Evolutionary conservation across 2,329 filamentous ascomycete species (phyloP).

Genomic region (Grosmannia clavigera): DNA sequence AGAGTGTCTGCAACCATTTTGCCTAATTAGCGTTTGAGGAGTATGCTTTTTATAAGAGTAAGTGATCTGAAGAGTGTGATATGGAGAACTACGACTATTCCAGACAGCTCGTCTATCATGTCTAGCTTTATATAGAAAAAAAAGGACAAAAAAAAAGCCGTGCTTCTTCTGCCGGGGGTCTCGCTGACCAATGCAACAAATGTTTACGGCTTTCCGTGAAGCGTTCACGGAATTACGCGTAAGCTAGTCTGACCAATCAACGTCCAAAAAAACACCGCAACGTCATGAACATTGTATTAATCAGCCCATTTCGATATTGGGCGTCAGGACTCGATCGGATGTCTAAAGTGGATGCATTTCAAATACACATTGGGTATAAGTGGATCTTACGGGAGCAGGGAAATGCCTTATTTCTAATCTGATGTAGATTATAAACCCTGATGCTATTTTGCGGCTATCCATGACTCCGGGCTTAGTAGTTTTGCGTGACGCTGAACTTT

Average conservation of each 20-base stretch:
- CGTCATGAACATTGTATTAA: no score
- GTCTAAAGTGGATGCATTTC: no score
- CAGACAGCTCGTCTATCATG: neutral
- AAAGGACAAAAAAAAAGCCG: neutral
- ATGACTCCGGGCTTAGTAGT: slow-evolving; percentile 6
- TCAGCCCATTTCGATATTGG: no score
- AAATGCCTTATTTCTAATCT: no score
- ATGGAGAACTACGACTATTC: neutral
- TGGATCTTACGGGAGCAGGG: no score
- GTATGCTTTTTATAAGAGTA: neutral
- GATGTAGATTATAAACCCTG: no score
- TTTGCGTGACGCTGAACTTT: slow-evolving; percentile 13
- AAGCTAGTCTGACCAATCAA: neutral
- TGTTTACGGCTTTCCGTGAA: neutral
- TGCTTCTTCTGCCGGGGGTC: neutral
- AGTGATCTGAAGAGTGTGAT: neutral
- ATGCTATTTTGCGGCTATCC: no score
- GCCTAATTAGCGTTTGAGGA: rapidly evolving
- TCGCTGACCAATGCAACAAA: neutral
- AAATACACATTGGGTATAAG: no score
- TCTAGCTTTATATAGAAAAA: neutral
- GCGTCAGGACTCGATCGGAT: no score
- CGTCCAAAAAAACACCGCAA: neutral
- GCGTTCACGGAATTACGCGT: neutral
- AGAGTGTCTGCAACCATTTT: slow-evolving; percentile 12